These are phyloP conservation scores for Kandelia obovata DNA, from an alignment of 345 rosid genomes.

Conservation along the genomic window DNA sequence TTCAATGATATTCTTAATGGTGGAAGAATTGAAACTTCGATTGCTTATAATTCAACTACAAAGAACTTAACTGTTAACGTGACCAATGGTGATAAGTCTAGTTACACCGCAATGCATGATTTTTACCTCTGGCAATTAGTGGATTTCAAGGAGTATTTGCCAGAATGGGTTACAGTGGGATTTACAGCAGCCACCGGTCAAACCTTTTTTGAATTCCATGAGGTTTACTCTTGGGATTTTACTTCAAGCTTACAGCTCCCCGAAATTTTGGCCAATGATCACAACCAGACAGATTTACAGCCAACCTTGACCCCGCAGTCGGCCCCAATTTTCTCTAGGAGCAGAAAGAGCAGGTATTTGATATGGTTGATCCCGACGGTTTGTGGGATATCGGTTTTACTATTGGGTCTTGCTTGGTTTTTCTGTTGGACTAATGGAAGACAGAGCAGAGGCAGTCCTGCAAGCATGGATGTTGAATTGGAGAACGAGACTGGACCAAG, in stretches of 20 bases:
- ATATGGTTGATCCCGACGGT: neutral
- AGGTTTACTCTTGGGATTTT: neutral
- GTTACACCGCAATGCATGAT: fast-evolving
- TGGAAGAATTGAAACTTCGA: neutral
- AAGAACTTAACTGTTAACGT: neutral
- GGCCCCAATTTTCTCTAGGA: no score
- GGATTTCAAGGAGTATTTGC: neutral
- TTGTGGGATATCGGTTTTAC: neutral
- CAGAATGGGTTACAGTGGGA: neutral
- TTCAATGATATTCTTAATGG: neutral
- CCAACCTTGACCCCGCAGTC: no score
- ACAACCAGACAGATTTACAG: neutral
- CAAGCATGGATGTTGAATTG: neutral
- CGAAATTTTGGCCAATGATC: neutral
- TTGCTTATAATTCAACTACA: neutral
- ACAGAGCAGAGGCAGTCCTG: neutral
- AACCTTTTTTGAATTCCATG: neutral
- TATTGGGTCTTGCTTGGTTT: neutral
- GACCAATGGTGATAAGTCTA: neutral
- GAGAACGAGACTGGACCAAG: neutral
- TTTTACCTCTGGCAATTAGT: fast-evolving
- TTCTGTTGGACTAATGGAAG: neutral
- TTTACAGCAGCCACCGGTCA: neutral
- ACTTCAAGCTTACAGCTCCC: neutral
- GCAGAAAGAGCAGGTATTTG: neutral